These are phyloP conservation scores for Ceratobasidium sp. DNA, from an alignment of 1,284 basidiomycete species.

Conservation along the genomic window DNA sequence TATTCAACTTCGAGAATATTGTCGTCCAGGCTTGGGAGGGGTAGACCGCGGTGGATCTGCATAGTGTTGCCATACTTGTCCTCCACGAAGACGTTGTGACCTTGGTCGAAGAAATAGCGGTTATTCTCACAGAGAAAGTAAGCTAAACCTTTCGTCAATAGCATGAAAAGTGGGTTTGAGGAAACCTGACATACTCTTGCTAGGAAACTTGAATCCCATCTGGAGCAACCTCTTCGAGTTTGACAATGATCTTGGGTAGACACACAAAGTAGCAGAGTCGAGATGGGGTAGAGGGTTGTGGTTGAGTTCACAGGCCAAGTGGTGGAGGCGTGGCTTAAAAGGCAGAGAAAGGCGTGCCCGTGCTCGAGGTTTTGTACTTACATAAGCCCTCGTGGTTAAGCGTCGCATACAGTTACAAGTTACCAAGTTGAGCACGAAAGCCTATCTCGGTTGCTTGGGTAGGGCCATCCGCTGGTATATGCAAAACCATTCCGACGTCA, in stretches of 20 bases:
- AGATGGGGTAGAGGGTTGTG: background rate
- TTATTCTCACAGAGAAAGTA: background rate
- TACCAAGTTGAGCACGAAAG: too few relatives aligned
- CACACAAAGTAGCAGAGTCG: background rate
- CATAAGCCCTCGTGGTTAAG: too few relatives aligned
- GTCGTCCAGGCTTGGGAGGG: background rate
- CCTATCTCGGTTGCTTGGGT: too few relatives aligned
- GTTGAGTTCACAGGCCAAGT: background rate
- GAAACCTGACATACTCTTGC: background rate
- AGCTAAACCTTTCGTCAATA: background rate
- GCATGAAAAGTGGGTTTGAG: too few relatives aligned
- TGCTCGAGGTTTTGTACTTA: too few relatives aligned
- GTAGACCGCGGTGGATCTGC: background rate
- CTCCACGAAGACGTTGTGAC: slow-evolving; percentile 18
- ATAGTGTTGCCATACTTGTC: background rate
- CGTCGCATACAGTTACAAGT: too few relatives aligned
- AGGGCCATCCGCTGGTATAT: too few relatives aligned
- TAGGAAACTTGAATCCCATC: too few relatives aligned
- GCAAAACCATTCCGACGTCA: too few relatives aligned
- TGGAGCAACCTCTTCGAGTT: background rate
- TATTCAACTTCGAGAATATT: background rate
- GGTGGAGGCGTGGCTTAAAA: background rate
- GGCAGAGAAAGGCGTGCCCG: background rate
- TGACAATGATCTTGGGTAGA: background rate
- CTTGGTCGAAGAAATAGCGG: slow-evolving; percentile 15